Conservation (phyloP, 2,329 filamentous ascomycete genomes). For the Gyromitra esculenta region DNA sequence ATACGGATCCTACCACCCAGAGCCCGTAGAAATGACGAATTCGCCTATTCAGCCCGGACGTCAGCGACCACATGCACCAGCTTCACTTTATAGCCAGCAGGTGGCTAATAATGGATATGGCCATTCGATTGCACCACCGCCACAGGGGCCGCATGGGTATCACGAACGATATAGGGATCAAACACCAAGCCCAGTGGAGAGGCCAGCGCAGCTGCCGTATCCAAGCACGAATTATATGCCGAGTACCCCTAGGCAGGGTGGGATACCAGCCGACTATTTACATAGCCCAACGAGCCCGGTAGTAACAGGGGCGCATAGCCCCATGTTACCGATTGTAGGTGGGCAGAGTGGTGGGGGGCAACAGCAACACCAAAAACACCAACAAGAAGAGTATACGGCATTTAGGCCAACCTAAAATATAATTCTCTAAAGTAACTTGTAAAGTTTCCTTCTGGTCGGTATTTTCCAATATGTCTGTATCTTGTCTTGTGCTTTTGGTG, state of each 20-base stretch:
- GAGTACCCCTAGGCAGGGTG: not conserved
- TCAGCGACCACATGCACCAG: slow-evolving; percentile 24
- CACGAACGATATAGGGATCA: slow-evolving; percentile 40
- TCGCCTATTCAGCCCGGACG: slow-evolving; percentile 13
- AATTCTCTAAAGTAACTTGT: not conserved
- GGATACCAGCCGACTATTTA: slow-evolving; percentile 26
- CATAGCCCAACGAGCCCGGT: slow-evolving; percentile 24
- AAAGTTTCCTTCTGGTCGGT: not conserved
- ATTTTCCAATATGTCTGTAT: not conserved
- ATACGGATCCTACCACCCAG: slow-evolving; percentile 21
- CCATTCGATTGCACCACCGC: slow-evolving; percentile 27
- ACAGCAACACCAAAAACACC: slow-evolving; percentile 11
- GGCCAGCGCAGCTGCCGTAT: slow-evolving; percentile 12
- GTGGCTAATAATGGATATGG: slow-evolving; percentile 32
- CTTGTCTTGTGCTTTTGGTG: not conserved
- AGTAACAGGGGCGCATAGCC: slow-evolving; percentile 5
- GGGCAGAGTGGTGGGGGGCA: slow-evolving; percentile 16
- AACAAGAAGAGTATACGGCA: not conserved
- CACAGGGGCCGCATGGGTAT: slow-evolving; percentile 20
- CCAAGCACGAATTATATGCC: slow-evolving; percentile 33
- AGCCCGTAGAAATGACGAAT: slow-evolving; percentile 36
- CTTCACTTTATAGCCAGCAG: slow-evolving; percentile 29
- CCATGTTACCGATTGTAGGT: slow-evolving; percentile 23
- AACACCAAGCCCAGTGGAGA: slow-evolving; percentile 25
- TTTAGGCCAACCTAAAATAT: not conserved